These are phyloP conservation scores for Volvox africanus DNA, from an alignment of 139 green algal species.

Conservation along the genomic window DNA sequence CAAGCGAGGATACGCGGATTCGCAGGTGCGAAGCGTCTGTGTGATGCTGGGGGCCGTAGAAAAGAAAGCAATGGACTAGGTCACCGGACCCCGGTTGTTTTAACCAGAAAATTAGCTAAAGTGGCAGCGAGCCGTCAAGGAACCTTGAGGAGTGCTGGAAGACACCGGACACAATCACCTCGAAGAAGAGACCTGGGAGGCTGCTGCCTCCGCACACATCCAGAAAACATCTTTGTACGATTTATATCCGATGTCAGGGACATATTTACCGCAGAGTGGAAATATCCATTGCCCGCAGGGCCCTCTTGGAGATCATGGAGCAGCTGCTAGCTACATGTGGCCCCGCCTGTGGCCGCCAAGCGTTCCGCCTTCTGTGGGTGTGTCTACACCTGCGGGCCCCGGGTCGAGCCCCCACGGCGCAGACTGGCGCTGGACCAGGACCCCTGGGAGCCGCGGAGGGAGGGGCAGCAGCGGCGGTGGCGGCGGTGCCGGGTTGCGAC, in stretches of 20 bases:
- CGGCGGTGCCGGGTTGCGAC: neutral
- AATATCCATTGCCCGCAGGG: neutral
- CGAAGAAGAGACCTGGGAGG: neutral
- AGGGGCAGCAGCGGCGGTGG: neutral
- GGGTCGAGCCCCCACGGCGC: neutral
- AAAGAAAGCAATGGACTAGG: no score
- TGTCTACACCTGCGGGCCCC: conserved; percentile 41
- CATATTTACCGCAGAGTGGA: no score
- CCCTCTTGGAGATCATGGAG: conserved; percentile 37
- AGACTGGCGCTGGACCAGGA: neutral
- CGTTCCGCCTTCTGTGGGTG: conserved; percentile 23
- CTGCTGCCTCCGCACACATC: no score
- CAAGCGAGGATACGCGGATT: conserved; percentile 39
- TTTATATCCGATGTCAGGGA: no score
- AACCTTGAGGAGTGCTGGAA: neutral
- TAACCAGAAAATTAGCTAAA: no score
- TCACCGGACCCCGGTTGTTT: no score
- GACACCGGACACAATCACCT: no score
- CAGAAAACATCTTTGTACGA: no score
- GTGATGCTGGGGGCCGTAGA: no score
- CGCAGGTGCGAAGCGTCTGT: neutral
- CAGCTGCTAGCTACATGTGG: conserved; percentile 37
- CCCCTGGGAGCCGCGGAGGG: neutral
- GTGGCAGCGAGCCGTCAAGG: neutral
- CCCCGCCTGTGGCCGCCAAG: conserved; percentile 42